These are phyloP conservation scores for Vigna radiata DNA, from an alignment of 306 rosid species.

Conservation along the genomic window DNA sequence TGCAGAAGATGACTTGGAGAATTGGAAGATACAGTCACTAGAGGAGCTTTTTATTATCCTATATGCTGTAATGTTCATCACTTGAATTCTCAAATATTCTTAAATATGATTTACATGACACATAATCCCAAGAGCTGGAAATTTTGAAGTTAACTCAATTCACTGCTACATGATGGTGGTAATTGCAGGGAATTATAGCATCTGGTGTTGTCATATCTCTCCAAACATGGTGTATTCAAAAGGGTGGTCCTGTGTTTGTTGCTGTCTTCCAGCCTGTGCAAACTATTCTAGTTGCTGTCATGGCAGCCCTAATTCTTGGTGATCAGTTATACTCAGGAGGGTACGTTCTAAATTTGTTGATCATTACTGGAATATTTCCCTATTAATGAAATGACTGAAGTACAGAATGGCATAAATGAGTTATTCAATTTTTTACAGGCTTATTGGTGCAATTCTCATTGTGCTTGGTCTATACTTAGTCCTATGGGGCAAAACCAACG, in stretches of 20 bases:
- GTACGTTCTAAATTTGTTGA: constrained; percentile 41
- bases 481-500: constrained; percentile 68
- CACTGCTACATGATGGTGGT: constrained; percentile 27
- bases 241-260: constrained; percentile 78
- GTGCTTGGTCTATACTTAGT: constrained; percentile 70
- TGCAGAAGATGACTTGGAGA: constrained; percentile 60
- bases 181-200: constrained; percentile 60
- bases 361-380: neutral
- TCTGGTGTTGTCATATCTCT: constrained; percentile 62
- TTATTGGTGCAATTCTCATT: constrained; percentile 65
- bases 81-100: constrained; percentile 22
- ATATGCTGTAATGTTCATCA: constrained; percentile 62
- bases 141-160: constrained; percentile 22
- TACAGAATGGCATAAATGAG: neutral
- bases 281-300: constrained; percentile 64
- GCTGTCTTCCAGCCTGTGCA: constrained; percentile 78
- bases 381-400: neutral
- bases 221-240: constrained; percentile 79
- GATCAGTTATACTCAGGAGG: constrained; percentile 71
- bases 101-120: neutral
- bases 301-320: constrained; percentile 66
- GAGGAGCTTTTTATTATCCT: constrained; percentile 66
- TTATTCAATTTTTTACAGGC: constrained; percentile 46
- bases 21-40: constrained; percentile 66
- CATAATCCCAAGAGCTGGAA: neutral